Conservation (phyloP, 768 basidiomycete species). For the Leccinum arenicola region DNA sequence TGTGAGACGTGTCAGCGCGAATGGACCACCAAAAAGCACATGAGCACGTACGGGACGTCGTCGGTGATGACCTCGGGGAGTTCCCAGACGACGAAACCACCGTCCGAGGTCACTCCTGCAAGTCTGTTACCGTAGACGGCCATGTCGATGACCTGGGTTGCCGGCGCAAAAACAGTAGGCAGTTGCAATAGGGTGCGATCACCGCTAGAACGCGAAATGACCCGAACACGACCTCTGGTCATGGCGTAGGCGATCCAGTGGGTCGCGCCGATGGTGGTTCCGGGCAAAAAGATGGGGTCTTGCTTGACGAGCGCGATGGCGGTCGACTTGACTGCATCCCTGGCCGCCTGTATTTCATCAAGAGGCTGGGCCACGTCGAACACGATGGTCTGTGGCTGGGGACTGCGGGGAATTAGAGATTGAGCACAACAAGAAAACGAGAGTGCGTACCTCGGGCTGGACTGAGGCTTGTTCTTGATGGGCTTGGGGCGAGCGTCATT, state of each 20-base stretch:
- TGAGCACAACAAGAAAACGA: not conserved
- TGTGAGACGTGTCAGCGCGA: constrained; percentile 7
- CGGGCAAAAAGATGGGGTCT: constrained; percentile 79
- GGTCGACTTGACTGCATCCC: constrained; percentile 81
- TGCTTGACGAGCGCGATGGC: constrained; percentile 88
- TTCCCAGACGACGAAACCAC: constrained; percentile 89
- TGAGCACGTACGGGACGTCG: constrained; percentile 70
- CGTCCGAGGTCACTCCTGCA: constrained; percentile 84
- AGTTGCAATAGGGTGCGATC: constrained; percentile 84
- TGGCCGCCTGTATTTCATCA: constrained; percentile 72
- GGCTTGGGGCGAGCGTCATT: constrained; percentile 38
- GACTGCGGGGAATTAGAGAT: constrained; percentile 34
- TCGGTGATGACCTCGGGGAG: constrained; percentile 80
- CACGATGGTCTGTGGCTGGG: constrained; percentile 64
- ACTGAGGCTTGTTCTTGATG: constrained; percentile 44
- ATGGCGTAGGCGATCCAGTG: constrained; percentile 94
- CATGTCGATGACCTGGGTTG: constrained; percentile 78
- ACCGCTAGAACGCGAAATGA: constrained; percentile 85
- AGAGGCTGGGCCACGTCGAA: constrained; percentile 74
- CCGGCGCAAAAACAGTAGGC: constrained; percentile 54
- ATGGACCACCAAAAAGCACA: not conserved
- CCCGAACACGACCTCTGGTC: constrained; percentile 87
- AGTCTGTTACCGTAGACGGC: constrained; percentile 80
- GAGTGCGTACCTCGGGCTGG: constrained; percentile 54
- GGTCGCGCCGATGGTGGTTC: constrained; percentile 85